Evolutionary conservation across 768 basidiomycete genomes (phyloP).

Genomic region (Kwoniella botswanensis): DNA sequence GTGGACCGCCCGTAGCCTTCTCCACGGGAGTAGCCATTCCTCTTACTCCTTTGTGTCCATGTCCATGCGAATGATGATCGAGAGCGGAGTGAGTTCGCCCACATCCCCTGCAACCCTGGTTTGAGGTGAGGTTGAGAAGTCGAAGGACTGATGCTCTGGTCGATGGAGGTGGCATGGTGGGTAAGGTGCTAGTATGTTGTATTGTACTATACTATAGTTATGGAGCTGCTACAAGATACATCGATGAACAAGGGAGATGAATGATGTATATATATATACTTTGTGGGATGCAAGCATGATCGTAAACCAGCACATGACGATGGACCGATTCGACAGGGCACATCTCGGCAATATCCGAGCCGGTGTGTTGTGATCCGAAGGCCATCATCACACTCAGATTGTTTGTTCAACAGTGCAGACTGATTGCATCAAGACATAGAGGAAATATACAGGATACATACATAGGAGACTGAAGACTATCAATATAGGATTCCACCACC

Average conservation of each 20-base stretch:
- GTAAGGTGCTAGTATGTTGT: background rate
- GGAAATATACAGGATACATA: too few species aligned
- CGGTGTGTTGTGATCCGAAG: background rate
- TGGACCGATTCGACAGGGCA: background rate
- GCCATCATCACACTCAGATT: too few species aligned
- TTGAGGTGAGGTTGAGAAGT: constrained; percentile 41
- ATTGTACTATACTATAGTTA: background rate
- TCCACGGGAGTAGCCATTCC: constrained; percentile 53
- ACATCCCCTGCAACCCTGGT: constrained; percentile 51
- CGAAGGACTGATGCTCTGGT: constrained; percentile 46
- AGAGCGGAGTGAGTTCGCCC: constrained; percentile 46
- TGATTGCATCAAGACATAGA: too few species aligned
- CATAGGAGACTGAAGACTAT: too few species aligned
- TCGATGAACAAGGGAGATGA: background rate
- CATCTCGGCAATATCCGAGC: constrained; percentile 10
- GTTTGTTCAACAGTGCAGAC: too few species aligned
- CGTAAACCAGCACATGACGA: background rate
- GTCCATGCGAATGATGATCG: constrained; percentile 33
- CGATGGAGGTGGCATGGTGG: constrained; percentile 31
- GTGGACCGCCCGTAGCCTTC: constrained; percentile 29
- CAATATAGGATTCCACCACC: too few species aligned
- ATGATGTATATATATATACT: background rate
- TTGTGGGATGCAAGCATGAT: background rate
- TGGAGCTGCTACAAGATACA: too few species aligned
- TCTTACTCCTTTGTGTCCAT: constrained; percentile 16